phyloP scores from a whole-genome alignment of 1,284 basidiomycete species.

The Malassezia japonica region DNA sequence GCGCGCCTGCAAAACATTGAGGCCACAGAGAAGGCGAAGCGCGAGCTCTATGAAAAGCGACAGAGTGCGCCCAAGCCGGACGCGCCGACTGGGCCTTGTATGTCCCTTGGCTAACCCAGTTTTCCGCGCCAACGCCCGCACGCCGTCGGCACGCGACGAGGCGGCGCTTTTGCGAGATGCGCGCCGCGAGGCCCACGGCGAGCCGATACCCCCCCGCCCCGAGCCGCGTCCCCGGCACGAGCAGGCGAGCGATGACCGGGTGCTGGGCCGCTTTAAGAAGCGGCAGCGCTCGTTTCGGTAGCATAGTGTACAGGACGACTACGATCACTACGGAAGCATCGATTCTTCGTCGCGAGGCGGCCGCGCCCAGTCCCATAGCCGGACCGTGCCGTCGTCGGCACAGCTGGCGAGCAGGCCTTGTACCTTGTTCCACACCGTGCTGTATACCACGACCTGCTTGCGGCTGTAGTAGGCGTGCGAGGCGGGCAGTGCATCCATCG shows the following conservation, averaged over 20 bases:
- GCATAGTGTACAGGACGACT: neutral
- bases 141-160: neutral
- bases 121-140: neutral
- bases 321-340: neutral
- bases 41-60: neutral
- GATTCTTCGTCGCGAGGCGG: constrained; percentile 2
- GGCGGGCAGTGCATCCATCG: neutral
- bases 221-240: neutral
- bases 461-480: constrained; percentile 4
- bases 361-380: constrained; percentile 49
- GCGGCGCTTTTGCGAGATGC: neutral
- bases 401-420: constrained; percentile 49
- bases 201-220: no score
- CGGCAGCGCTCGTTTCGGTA: neutral
- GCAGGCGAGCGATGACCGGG: constrained; percentile 1
- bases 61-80: neutral
- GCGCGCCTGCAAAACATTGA: constrained; percentile 15
- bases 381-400: constrained; percentile 51
- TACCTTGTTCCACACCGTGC: constrained; percentile 50
- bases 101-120: neutral
- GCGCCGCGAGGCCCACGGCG: neutral
- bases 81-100: neutral
- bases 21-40: constrained; percentile 15
- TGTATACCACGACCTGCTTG: constrained; percentile 46
- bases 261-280: neutral